Evolutionary conservation across 2,329 filamentous ascomycete genomes (phyloP), one percentile per base, ranked within the genome.

Genomic region (Sordariomycetes sp.): DNA sequence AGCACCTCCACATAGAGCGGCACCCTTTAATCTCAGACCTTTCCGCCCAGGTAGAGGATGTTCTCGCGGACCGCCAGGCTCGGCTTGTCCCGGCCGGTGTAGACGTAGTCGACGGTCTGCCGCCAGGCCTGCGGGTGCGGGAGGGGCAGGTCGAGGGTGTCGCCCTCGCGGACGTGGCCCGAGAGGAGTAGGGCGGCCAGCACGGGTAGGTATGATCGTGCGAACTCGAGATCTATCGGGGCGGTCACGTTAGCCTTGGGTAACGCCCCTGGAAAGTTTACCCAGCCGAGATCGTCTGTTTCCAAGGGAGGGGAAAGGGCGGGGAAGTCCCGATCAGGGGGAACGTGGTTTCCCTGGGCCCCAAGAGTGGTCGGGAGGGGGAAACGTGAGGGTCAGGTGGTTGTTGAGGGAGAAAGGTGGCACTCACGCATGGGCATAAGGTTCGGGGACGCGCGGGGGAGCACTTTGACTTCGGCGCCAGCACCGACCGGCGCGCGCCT

Each of bases 101-200:
- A 85, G 28, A 81, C 71, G 63, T 80, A 79, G 3, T 71, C 69
- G n/a, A 82, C 70, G 0, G 81, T 83, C 58, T 79, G 75, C 2
- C 67, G 64, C 82, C 82, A 86, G 8, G 72, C 76, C 55, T 76
- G 74, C 1, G 82, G 81, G 59, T 78, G 72, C 1, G 82, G 82
- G 58, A 86, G 62, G 0, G 82, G 81, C 11, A 86, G 69, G 61
- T 85, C 80, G 56, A 86, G 72, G 1, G 72, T 70, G 63, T 85
- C 82, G 32, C 79, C 77, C 25, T 73, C 71, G 16, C 69, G 68
- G 24, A 85, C 72, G 62, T 79, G 72, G 4, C 78, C 75, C 0
- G 79, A 83, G 37, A 79, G 70, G 62, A 86, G 77, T 53, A 85
- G 68, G 1, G 77, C 74, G 0, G 77, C 80, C 6, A 85, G 68